Evolutionary conservation across 2,329 filamentous ascomycete species (phyloP).

Genomic region (Parafenestella ontariensis): DNA sequence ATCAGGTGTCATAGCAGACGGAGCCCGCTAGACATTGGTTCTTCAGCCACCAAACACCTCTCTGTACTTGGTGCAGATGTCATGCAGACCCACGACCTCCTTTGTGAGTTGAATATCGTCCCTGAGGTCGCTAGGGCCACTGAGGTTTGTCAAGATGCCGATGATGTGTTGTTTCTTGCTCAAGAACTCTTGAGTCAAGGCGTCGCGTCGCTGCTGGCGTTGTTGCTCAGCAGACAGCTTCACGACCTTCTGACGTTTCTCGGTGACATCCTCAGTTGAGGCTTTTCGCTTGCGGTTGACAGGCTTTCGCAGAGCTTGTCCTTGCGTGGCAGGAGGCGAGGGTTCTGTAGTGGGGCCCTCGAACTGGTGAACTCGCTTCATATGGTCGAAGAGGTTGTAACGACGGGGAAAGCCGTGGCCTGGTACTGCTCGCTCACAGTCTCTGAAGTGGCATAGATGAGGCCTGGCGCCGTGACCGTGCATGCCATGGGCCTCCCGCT

Average conservation of each 20-base stretch:
- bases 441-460: conserved; percentile 84
- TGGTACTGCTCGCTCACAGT: conserved; percentile 80
- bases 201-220: conserved; percentile 40
- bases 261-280: conserved; percentile 35
- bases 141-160: conserved; percentile 39
- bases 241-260: conserved; percentile 44
- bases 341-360: conserved; percentile 46
- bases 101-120: conserved; percentile 46
- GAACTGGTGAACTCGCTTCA: conserved; percentile 87
- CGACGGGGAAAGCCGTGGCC: conserved; percentile 92
- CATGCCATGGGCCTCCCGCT: conserved; percentile 94
- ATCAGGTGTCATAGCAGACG: conserved; percentile 25
- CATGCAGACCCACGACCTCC: conserved; percentile 43
- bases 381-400: conserved; percentile 97
- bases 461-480: conserved; percentile 94
- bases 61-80: conserved; percentile 44
- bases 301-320: conserved; percentile 35
- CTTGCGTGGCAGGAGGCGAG: conserved; percentile 35
- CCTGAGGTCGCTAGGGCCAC: conserved; percentile 43
- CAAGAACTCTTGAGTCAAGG: conserved; percentile 40
- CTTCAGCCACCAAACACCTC: conserved; percentile 45
- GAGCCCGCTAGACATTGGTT: conserved; percentile 19
- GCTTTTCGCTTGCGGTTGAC: conserved; percentile 46
- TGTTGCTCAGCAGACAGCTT: conserved; percentile 45
- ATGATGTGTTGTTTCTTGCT: conserved; percentile 47